Percentiles rank a stretch among this genome's conserved stretches.
phyloP scores from a whole-genome alignment of 2,329 filamentous ascomycete species.

The Cercospora sp. region DNA sequence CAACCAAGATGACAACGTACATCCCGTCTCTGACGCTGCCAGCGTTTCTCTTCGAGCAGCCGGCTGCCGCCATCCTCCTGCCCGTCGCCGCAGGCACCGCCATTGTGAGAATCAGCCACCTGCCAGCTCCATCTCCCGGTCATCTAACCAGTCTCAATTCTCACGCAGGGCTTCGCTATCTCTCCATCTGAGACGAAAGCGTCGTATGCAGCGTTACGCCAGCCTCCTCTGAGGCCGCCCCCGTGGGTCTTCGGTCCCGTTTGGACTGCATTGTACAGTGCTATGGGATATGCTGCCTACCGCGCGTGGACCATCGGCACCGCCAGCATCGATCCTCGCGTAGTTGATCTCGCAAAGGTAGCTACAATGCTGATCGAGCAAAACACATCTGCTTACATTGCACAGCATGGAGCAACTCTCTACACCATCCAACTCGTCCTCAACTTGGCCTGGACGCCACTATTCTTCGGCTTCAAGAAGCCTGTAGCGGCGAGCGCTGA shows the following conservation, averaged over 20 bases:
- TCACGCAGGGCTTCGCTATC: constrained; percentile 60
- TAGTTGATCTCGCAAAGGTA: constrained; percentile 61
- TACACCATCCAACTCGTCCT: constrained; percentile 84
- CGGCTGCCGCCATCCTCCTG: constrained; percentile 72
- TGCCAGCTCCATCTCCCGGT: neutral
- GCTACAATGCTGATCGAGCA: neutral
- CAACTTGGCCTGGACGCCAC: constrained; percentile 87
- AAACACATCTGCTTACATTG: neutral
- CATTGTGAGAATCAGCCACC: constrained; percentile 42
- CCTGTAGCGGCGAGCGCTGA: constrained; percentile 75
- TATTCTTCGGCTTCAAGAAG: constrained; percentile 79
- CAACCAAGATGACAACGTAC: constrained; percentile 71
- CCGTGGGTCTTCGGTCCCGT: constrained; percentile 60
- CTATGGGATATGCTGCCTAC: constrained; percentile 89
- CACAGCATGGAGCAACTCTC: constrained; percentile 66
- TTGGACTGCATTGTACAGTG: constrained; percentile 60
- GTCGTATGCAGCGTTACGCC: constrained; percentile 66
- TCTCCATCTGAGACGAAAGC: constrained; percentile 61
- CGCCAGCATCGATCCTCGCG: constrained; percentile 56
- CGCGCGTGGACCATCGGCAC: constrained; percentile 68
- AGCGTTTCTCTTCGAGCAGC: constrained; percentile 67
- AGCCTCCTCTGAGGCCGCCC: constrained; percentile 61
- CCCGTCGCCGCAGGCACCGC: constrained; percentile 71
- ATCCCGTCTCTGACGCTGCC: constrained; percentile 78
- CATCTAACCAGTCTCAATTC: neutral